Conservation (phyloP, 2,329 filamentous ascomycete species). For the Neopestalotiopsis rosae region DNA sequence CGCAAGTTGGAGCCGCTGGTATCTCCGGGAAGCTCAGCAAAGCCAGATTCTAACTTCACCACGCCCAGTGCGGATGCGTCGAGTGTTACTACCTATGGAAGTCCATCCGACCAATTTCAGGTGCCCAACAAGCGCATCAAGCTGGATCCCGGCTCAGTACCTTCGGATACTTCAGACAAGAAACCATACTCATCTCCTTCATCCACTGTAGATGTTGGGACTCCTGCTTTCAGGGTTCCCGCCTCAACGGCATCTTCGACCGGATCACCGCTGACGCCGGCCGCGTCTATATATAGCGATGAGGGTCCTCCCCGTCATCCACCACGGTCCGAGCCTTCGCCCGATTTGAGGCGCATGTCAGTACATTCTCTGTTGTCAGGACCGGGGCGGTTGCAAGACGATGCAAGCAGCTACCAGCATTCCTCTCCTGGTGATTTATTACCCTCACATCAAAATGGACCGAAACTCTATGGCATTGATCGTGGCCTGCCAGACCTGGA, state of each 20-base stretch:
- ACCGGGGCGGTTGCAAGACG: constrained; percentile 29
- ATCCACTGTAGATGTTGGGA: constrained; percentile 34
- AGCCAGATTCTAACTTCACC: constrained; percentile 23
- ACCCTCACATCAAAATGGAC: constrained; percentile 38
- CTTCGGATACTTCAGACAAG: constrained; percentile 29
- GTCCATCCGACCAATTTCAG: constrained; percentile 28
- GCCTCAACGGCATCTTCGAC: constrained; percentile 32
- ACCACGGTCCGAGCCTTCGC: constrained; percentile 26
- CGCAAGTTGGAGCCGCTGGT: constrained; percentile 38
- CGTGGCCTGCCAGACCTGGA: constrained; percentile 73
- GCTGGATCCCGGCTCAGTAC: constrained; percentile 28
- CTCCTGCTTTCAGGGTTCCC: constrained; percentile 30
- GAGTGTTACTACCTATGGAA: constrained; percentile 23
- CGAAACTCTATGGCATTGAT: constrained; percentile 71
- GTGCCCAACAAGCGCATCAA: constrained; percentile 34
- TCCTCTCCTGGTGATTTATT: constrained; percentile 29
- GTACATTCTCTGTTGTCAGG: constrained; percentile 69
- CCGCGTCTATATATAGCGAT: constrained; percentile 44
- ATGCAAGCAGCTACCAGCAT: constrained; percentile 29
- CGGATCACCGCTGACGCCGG: constrained; percentile 45
- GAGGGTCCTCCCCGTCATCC: constrained; percentile 37
- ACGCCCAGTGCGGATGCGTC: constrained; percentile 26
- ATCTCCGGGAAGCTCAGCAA: constrained; percentile 26
- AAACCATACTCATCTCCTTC: constrained; percentile 36
- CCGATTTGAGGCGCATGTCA: constrained; percentile 54